Conservation (phyloP, 495 filamentous ascomycete genomes). For the Parathielavia appendiculata region DNA sequence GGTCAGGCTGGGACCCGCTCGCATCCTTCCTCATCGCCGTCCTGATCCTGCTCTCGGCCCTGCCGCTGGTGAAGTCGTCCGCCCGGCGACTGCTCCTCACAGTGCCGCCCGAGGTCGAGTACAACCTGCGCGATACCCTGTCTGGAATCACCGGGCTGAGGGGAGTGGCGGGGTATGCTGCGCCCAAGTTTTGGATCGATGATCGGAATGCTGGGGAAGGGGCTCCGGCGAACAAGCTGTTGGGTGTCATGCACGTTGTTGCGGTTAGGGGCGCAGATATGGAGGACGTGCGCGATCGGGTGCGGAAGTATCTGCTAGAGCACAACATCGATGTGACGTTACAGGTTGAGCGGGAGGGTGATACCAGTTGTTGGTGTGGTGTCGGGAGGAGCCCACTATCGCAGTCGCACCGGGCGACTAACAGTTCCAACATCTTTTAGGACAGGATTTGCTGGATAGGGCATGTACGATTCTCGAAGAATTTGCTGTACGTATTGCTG, state of each 20-base stretch:
- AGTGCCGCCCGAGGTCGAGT: constrained; percentile 80
- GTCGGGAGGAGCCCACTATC: constrained; percentile 34
- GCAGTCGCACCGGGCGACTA: constrained; percentile 18
- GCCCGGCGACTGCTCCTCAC: constrained; percentile 77
- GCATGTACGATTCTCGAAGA: not conserved
- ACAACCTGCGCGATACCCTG: constrained; percentile 77
- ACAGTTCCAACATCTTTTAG: constrained; percentile 28
- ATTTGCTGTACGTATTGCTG: constrained; percentile 5
- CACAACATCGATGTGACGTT: constrained; percentile 67
- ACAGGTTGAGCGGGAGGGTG: constrained; percentile 70
- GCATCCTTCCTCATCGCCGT: constrained; percentile 92
- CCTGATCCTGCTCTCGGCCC: constrained; percentile 81
- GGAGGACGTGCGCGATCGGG: constrained; percentile 70
- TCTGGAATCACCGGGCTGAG: constrained; percentile 75
- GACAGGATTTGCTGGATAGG: constrained; percentile 7
- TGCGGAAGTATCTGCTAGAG: constrained; percentile 52
- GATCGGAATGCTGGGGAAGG: constrained; percentile 50
- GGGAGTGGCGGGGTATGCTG: constrained; percentile 80
- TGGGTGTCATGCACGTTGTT: constrained; percentile 80
- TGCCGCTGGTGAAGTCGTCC: constrained; percentile 80
- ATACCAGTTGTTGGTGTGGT: constrained; percentile 75
- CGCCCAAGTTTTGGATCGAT: constrained; percentile 91
- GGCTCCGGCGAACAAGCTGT: constrained; percentile 43
- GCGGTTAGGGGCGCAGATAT: constrained; percentile 63
- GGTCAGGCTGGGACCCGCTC: constrained; percentile 93